Evolutionary conservation across 129 eudicot genomes (phyloP), one percentile per base, ranked within the genome.

Genomic region (Flaveria bidentis): DNA sequence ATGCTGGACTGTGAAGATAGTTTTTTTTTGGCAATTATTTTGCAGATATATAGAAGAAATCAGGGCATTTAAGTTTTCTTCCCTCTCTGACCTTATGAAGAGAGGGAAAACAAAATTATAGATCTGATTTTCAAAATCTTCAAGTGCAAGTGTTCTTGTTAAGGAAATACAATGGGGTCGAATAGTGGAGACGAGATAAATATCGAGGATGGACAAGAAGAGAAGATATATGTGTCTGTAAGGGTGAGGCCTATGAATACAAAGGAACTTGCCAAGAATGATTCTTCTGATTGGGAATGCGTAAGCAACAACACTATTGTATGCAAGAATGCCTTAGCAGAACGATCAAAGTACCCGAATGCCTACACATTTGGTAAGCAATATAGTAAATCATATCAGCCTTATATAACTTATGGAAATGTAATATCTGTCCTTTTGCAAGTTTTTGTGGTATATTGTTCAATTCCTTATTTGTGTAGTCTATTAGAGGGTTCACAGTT

Each of bases 221-320:
- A 95, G 87, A 95, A 85, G 85, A 95, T 95, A 58, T 85, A 79
- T 56, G 99, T 95, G 56, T 80, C 97, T 3, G 92, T 95, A 39
- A 84, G 99, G 78, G 16, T 95, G 73, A 86, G 97, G 87, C 99
- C 99, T 87, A 65, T 95, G 81, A 91, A 86, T 67, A 89, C 85
- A 39, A 89, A 79, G 70, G 97, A 95, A 82, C 23, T 67, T 2
- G 70, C 86, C 4, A 81, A 75, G 62, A 83, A 95, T 82, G 92
- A 91, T 77, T 67, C 73, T 49, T 62, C 82, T 0, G 97, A 91
- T 70, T 95, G 99, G 97, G 99, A 95, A 85, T 91, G 94, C 78
- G 77, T 91, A 78, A 85, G 80, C 74, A 83, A 83, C 69, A 80
- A 76, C 74, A 89, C 99, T 18, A 82, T 95, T 57, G 17, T 95